These are phyloP conservation scores for Candida labiduridarum DNA, from an alignment of 1,139 yeast genomes.

Conservation along the genomic window DNA sequence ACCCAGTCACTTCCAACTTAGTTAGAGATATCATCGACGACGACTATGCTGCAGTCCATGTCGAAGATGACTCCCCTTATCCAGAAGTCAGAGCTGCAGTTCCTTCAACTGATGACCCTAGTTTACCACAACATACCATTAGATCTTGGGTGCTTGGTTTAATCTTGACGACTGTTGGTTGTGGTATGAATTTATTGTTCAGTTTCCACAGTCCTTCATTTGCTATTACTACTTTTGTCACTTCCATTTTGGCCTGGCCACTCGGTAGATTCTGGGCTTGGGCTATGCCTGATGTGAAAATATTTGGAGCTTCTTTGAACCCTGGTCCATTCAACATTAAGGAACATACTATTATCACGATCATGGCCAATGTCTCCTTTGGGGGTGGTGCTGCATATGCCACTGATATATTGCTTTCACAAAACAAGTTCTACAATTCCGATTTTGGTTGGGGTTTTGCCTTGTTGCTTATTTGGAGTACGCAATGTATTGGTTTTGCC, in stretches of 20 bases:
- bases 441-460: constrained; percentile 43
- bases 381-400: constrained; percentile 65
- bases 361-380: constrained; percentile 52
- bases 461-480: constrained; percentile 52
- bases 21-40: constrained; percentile 32
- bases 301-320: constrained; percentile 50
- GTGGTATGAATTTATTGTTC: constrained; percentile 62
- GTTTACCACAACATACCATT: constrained; percentile 59
- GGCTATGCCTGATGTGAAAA: constrained; percentile 44
- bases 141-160: constrained; percentile 63
- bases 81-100: constrained; percentile 75
- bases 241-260: constrained; percentile 66
- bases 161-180: constrained; percentile 59
- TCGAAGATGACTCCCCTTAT: constrained; percentile 61
- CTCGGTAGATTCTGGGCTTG: constrained; percentile 55
- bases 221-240: constrained; percentile 54
- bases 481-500: constrained; percentile 67
- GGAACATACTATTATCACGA: constrained; percentile 66
- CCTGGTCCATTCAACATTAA: constrained; percentile 68
- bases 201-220: constrained; percentile 61
- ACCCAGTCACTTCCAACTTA: constrained; percentile 36
- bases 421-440: constrained; percentile 51
- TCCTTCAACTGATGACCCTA: constrained; percentile 59
- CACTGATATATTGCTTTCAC: constrained; percentile 60
- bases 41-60: constrained; percentile 45